Evolutionary conservation across 1,139 yeast genomes (phyloP).

Genomic region (Pichia sp.): DNA sequence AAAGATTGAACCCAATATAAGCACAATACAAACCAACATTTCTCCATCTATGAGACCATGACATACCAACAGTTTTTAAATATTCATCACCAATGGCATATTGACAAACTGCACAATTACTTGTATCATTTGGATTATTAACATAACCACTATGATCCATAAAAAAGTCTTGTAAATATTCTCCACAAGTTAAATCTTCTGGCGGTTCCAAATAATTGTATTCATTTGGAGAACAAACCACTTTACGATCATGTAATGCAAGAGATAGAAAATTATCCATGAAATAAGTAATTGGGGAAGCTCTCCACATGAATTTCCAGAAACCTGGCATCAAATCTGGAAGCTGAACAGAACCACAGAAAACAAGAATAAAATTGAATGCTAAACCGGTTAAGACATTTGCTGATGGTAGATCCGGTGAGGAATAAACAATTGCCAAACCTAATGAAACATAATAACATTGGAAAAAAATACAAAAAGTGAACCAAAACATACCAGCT

Average conservation of each 20-base stretch:
- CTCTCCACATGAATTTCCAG: constrained; percentile 64
- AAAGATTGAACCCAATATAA: constrained; percentile 47
- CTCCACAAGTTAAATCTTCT: constrained; percentile 47
- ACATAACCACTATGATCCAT: constrained; percentile 45
- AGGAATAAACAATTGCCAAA: constrained; percentile 43
- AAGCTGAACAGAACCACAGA: constrained; percentile 62
- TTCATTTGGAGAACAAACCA: constrained; percentile 47
- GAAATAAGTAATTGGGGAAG: constrained; percentile 62
- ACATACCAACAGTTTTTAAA: constrained; percentile 39
- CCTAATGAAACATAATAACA: constrained; percentile 49
- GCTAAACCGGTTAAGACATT: constrained; percentile 48
- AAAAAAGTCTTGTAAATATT: constrained; percentile 37
- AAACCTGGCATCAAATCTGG: constrained; percentile 53
- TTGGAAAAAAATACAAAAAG: constrained; percentile 49
- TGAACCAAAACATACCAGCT: constrained; percentile 48
- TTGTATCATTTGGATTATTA: constrained; percentile 42
- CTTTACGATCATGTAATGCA: constrained; percentile 48
- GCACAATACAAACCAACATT: constrained; percentile 57
- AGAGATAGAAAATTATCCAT: constrained; percentile 48
- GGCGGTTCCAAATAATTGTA: constrained; percentile 49
- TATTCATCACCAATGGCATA: constrained; percentile 50
- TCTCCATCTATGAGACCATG: constrained; percentile 52
- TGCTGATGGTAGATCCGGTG: constrained; percentile 58
- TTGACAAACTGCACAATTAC: constrained; percentile 53
- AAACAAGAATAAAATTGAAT: constrained; percentile 46